phyloP scores from a whole-genome alignment of 2,329 filamentous ascomycete genomes.

The Chaetomium globosum region DNA sequence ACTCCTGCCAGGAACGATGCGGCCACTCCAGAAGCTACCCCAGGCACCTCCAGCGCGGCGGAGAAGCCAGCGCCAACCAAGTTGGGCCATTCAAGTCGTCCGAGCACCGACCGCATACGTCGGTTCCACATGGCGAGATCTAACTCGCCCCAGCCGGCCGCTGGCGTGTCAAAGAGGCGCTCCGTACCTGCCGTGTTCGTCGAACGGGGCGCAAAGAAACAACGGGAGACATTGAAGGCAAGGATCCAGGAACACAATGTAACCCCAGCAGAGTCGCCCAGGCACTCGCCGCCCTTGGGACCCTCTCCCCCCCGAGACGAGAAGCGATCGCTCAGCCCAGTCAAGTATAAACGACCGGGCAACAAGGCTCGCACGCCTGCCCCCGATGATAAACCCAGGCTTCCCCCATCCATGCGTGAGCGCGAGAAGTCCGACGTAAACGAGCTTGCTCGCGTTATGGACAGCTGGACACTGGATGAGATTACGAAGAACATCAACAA shows the following conservation, averaged over 20 bases:
- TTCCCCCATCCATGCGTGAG: slow-evolving; percentile 23
- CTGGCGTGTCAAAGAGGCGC: slow-evolving; percentile 35
- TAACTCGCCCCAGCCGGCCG: slow-evolving; percentile 27
- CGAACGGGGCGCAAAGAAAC: slow-evolving; percentile 36
- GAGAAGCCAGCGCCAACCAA: slow-evolving; percentile 8
- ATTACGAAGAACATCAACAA: slow-evolving; percentile 57
- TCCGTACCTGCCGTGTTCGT: slow-evolving; percentile 35
- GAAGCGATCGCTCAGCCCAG: slow-evolving; percentile 9
- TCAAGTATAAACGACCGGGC: slow-evolving; percentile 31
- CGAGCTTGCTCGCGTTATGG: slow-evolving; percentile 58
- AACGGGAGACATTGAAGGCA: slow-evolving; percentile 25
- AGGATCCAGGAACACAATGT: slow-evolving; percentile 20
- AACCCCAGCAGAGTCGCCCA: slow-evolving; percentile 5
- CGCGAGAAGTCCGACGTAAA: slow-evolving; percentile 47
- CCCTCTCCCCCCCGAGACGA: background rate
- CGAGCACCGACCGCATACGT: slow-evolving; percentile 29
- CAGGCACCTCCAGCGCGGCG: background rate
- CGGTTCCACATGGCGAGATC: slow-evolving; percentile 37
- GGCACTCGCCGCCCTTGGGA: background rate
- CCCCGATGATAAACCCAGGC: background rate
- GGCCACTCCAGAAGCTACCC: background rate
- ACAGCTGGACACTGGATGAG: slow-evolving; percentile 61
- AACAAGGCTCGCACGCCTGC: slow-evolving; percentile 17
- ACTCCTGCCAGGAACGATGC: slow-evolving; percentile 23
- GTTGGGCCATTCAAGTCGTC: slow-evolving; percentile 10